Evolutionary conservation across 495 filamentous ascomycete genomes (phyloP).

Genomic region (Aspergillus ellipticus): DNA sequence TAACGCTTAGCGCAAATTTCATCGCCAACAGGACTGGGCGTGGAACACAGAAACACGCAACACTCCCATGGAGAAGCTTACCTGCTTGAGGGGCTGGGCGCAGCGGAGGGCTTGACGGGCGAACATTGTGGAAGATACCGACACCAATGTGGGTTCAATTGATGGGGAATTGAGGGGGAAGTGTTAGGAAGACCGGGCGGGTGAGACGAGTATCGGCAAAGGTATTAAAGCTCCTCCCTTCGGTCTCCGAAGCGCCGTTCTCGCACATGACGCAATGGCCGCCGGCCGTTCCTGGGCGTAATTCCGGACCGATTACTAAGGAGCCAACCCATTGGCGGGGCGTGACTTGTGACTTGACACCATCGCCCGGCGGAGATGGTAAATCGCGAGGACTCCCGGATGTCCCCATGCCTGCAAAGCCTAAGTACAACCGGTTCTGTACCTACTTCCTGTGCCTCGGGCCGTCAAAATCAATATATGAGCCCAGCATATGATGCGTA

Average conservation of each 20-base stretch:
- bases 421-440: too few relatives aligned
- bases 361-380: neutral
- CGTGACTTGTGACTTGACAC: neutral
- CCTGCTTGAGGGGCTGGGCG: constrained; percentile 47
- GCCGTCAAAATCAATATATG: too few relatives aligned
- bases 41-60: neutral
- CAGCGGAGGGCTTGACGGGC: constrained; percentile 46
- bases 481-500: too few relatives aligned
- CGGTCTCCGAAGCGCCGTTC: constrained; percentile 11
- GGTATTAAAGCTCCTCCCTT: constrained; percentile 6
- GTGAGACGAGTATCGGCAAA: constrained; percentile 22
- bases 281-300: constrained; percentile 8
- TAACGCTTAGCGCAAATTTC: constrained; percentile 2
- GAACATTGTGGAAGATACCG: constrained; percentile 39
- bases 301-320: constrained; percentile 11
- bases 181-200: constrained; percentile 12
- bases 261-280: constrained; percentile 21
- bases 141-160: constrained; percentile 12
- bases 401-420: too few relatives aligned
- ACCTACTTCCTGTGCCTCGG: too few relatives aligned
- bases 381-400: too few relatives aligned
- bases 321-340: neutral
- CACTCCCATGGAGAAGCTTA: constrained; percentile 15
- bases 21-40: neutral
- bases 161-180: constrained; percentile 9